Conservation (phyloP, 2,329 filamentous ascomycete species). For the Daldinia eschscholtzii region DNA sequence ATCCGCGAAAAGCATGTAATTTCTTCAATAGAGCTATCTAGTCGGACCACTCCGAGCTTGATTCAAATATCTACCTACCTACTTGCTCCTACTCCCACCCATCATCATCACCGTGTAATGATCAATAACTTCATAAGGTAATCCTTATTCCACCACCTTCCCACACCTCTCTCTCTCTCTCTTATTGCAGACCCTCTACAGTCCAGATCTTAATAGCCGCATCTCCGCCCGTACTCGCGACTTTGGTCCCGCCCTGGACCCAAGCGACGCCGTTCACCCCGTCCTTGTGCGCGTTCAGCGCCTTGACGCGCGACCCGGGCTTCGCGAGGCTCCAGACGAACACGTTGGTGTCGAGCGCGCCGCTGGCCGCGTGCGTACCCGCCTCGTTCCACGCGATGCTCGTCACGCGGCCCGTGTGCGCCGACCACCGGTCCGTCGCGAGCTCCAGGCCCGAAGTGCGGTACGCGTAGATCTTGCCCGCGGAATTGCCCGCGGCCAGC, state of each 20-base stretch:
- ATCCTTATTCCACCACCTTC: neutral
- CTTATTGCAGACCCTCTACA: conserved; percentile 63
- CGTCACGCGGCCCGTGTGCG: conserved; percentile 70
- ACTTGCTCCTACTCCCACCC: neutral
- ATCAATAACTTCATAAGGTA: conserved; percentile 5
- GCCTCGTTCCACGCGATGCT: conserved; percentile 80
- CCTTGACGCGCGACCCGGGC: conserved; percentile 87
- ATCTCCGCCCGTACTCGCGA: conserved; percentile 87
- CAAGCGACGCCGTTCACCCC: conserved; percentile 91
- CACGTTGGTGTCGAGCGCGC: conserved; percentile 89
- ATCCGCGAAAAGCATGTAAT: neutral
- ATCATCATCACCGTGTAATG: conserved; percentile 15
- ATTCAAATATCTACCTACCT: conserved; percentile 7
- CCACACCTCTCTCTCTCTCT: neutral
- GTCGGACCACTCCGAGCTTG: neutral
- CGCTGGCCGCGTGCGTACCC: conserved; percentile 84
- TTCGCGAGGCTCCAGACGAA: conserved; percentile 90
- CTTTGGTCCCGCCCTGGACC: conserved; percentile 73
- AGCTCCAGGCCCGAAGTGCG: conserved; percentile 72
- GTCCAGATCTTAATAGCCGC: conserved; percentile 92
- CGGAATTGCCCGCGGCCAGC: conserved; percentile 84
- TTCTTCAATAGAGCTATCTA: neutral
- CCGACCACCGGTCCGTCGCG: conserved; percentile 79
- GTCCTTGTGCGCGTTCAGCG: conserved; percentile 92
- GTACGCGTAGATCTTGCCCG: conserved; percentile 91